phyloP scores from a whole-genome alignment of 441 rosid genomes.

The Populus hybrid region DNA sequence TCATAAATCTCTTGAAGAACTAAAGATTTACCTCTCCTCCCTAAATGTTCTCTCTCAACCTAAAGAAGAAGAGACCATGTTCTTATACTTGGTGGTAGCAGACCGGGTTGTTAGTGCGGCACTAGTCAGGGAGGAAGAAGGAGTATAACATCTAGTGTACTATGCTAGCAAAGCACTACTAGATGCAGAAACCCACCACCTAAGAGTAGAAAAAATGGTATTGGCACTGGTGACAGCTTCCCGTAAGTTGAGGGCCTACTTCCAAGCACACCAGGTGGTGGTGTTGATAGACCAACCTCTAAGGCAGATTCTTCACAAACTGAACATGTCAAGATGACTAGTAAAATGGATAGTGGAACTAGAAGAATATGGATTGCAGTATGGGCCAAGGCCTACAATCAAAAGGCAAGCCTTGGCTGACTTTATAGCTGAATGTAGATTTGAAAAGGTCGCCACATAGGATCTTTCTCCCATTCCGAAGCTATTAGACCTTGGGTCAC shows the following conservation, averaged over 20 bases:
- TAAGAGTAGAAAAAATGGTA: not conserved
- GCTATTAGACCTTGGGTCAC: not conserved
- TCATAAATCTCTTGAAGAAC: not conserved
- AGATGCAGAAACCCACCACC: not conserved
- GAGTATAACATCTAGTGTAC: rapidly evolving
- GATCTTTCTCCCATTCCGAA: not conserved
- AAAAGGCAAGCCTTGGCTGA: not conserved
- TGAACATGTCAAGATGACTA: not conserved
- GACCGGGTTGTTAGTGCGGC: not conserved
- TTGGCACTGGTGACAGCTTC: not conserved
- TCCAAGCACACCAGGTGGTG: not conserved
- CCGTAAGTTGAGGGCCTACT: not conserved
- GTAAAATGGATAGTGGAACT: not conserved
- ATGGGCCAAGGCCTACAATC: not conserved
- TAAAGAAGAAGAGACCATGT: not conserved
- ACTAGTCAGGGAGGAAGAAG: not conserved
- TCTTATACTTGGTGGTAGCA: not conserved
- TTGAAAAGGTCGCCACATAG: no score
- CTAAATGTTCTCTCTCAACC: not conserved
- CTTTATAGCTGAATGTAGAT: not conserved
- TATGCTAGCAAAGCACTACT: not conserved
- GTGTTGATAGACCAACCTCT: not conserved
- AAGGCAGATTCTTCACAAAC: no score
- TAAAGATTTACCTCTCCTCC: not conserved
- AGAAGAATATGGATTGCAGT: not conserved